Evolutionary conservation across 2,329 filamentous ascomycete genomes (phyloP).

Genomic region (Hypoxylon sp.): DNA sequence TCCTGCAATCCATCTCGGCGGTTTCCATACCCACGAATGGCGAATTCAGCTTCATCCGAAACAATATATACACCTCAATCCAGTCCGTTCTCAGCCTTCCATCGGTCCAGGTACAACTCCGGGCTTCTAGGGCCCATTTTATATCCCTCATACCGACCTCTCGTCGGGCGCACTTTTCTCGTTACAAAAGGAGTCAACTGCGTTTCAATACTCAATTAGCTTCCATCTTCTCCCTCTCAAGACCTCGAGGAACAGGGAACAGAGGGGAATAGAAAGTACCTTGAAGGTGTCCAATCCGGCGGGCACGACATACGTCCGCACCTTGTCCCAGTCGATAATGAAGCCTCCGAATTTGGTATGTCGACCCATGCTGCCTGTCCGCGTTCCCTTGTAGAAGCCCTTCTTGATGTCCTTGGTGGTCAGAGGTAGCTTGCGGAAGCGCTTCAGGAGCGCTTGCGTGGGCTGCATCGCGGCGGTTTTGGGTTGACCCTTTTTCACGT

Average conservation of each 20-base stretch:
- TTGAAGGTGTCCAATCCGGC: conserved; percentile 77
- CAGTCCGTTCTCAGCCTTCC: conserved; percentile 77
- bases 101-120: conserved; percentile 73
- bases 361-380: conserved; percentile 87
- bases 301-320: conserved; percentile 91
- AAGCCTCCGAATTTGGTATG: conserved; percentile 90
- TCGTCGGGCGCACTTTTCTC: conserved; percentile 66
- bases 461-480: conserved; percentile 70
- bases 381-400: conserved; percentile 97
- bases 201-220: neutral
- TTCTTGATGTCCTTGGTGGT: conserved; percentile 94
- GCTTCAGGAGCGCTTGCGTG: conserved; percentile 75
- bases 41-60: neutral
- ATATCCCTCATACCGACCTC: conserved; percentile 69
- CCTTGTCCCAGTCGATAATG: conserved; percentile 85
- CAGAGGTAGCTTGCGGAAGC: conserved; percentile 81
- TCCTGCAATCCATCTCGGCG: neutral
- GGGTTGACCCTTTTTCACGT: neutral
- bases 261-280: conserved; percentile 62
- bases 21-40: neutral
- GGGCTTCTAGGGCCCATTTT: conserved; percentile 70
- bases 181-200: conserved; percentile 89
- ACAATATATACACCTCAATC: conserved; percentile 58
- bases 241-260: neutral
- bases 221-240: neutral